These are phyloP conservation scores for Macrolepiota albuminosa DNA, from an alignment of 768 basidiomycete species.

Conservation along the genomic window DNA sequence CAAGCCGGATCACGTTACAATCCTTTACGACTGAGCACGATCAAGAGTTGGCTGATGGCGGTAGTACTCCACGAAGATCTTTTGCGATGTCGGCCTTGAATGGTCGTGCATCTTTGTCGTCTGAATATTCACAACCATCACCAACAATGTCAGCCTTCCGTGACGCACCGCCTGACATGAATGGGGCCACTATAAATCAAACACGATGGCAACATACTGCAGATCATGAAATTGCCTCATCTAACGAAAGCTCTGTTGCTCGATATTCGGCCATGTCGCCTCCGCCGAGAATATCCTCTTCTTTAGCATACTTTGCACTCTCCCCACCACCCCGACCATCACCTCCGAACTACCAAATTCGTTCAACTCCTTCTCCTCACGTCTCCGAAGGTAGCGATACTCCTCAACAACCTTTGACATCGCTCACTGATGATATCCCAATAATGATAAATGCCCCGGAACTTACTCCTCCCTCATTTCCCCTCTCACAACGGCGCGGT, in stretches of 20 bases:
- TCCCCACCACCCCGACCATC: slow-evolving; percentile 50
- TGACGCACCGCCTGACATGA: slow-evolving; percentile 40
- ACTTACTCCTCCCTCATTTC: slow-evolving; percentile 40
- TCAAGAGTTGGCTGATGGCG: slow-evolving; percentile 30
- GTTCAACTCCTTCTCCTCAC: slow-evolving; percentile 18
- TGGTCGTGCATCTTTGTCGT: slow-evolving; percentile 49
- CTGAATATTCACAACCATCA: slow-evolving; percentile 66
- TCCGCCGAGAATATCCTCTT: slow-evolving; percentile 64
- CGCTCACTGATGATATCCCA: slow-evolving; percentile 24
- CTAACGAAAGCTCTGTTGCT: slow-evolving; percentile 24
- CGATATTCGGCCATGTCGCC: slow-evolving; percentile 43
- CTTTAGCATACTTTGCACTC: slow-evolving; percentile 49
- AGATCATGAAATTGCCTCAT: slow-evolving; percentile 18
- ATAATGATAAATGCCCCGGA: slow-evolving; percentile 35
- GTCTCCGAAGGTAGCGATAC: slow-evolving; percentile 16
- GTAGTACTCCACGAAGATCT: slow-evolving; percentile 37
- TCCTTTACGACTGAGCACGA: slow-evolving; percentile 39
- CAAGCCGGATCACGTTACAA: slow-evolving; percentile 21
- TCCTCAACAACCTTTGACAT: slow-evolving; percentile 9
- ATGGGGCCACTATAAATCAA: slow-evolving; percentile 20
- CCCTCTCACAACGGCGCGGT: slow-evolving; percentile 28
- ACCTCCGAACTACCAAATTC: slow-evolving; percentile 24
- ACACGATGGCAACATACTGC: slow-evolving; percentile 21
- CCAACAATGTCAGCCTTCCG: slow-evolving; percentile 81
- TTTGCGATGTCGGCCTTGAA: slow-evolving; percentile 45